These are phyloP conservation scores for Ilyonectria sp. DNA, from an alignment of 2,329 filamentous ascomycete genomes.

Conservation along the genomic window DNA sequence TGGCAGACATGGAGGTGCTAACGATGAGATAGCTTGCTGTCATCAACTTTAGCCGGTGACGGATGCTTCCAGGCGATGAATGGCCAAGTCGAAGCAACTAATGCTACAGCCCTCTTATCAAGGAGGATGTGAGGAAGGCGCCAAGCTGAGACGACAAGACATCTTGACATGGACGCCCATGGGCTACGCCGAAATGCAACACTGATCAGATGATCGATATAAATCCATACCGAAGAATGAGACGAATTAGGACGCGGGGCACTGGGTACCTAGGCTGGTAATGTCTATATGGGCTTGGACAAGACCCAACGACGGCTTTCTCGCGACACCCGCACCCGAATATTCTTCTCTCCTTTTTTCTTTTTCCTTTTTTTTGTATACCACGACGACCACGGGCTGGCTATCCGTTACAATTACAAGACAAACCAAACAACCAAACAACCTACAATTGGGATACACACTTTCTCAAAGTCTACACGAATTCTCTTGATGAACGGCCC, in stretches of 20 bases:
- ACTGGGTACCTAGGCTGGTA: conserved; percentile 27
- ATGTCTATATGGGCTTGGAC: conserved; percentile 39
- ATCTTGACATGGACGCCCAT: conserved; percentile 16
- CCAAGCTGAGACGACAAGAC: conserved; percentile 5
- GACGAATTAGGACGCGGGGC: conserved; percentile 22
- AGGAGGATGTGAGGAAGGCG: conserved; percentile 5
- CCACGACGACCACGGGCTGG: conserved; percentile 45
- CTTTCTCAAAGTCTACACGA: conserved; percentile 37
- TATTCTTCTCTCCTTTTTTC: conserved; percentile 10
- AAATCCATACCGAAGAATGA: conserved; percentile 18
- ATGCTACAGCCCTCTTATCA: background rate
- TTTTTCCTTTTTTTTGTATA: conserved; percentile 44
- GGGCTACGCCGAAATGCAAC: conserved; percentile 20
- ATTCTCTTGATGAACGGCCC: conserved; percentile 44
- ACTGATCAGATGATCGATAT: conserved; percentile 5
- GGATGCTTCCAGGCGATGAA: background rate
- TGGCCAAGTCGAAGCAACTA: background rate
- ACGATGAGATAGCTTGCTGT: conserved; percentile 60
- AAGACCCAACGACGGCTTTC: conserved; percentile 17
- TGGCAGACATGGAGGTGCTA: conserved; percentile 19
- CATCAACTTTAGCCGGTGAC: conserved; percentile 64
- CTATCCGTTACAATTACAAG: conserved; percentile 31
- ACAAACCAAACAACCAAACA: conserved; percentile 16
- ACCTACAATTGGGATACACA: conserved; percentile 41
- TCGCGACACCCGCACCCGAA: conserved; percentile 24